Evolutionary conservation across 768 basidiomycete genomes (phyloP).

Genomic region (Phaffia australis): DNA sequence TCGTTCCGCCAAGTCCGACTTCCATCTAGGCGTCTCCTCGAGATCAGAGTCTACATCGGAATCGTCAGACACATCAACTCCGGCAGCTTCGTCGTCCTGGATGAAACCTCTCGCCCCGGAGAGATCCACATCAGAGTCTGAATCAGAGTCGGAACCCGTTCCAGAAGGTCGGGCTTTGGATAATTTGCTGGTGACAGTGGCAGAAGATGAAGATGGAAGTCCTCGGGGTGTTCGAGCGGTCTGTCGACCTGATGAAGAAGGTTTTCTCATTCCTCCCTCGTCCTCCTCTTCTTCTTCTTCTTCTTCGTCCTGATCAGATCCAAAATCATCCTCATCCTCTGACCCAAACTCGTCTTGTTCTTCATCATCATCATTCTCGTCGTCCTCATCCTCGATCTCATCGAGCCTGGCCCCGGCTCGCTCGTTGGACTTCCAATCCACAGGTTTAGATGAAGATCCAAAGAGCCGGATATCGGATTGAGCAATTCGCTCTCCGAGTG

Average conservation of each 20-base stretch:
- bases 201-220: constrained; percentile 14
- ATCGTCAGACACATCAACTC: constrained; percentile 39
- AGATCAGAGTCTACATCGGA: constrained; percentile 40
- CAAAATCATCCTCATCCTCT: constrained; percentile 36
- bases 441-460: constrained; percentile 60
- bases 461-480: constrained; percentile 73
- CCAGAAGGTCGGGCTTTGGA: constrained; percentile 27
- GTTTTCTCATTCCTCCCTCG: constrained; percentile 19
- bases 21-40: constrained; percentile 60
- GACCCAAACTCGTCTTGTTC: constrained; percentile 29
- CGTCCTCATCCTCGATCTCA: constrained; percentile 31
- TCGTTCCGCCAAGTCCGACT: constrained; percentile 49
- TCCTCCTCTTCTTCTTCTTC: constrained; percentile 33
- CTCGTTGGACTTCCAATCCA: constrained; percentile 40
- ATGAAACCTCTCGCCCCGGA: constrained; percentile 42
- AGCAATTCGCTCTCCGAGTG: constrained; percentile 72
- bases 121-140: constrained; percentile 36
- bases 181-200: constrained; percentile 21
- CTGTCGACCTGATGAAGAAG: constrained; percentile 30
- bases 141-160: constrained; percentile 37
- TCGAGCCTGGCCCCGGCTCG: constrained; percentile 28
- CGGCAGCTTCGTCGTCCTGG: constrained; percentile 36
- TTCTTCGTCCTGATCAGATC: constrained; percentile 37
- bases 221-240: constrained; percentile 14
- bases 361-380: constrained; percentile 36